Base-by-base conservation (phyloP, 768 basidiomycete species). In the Trametes gibbosa region DNA sequence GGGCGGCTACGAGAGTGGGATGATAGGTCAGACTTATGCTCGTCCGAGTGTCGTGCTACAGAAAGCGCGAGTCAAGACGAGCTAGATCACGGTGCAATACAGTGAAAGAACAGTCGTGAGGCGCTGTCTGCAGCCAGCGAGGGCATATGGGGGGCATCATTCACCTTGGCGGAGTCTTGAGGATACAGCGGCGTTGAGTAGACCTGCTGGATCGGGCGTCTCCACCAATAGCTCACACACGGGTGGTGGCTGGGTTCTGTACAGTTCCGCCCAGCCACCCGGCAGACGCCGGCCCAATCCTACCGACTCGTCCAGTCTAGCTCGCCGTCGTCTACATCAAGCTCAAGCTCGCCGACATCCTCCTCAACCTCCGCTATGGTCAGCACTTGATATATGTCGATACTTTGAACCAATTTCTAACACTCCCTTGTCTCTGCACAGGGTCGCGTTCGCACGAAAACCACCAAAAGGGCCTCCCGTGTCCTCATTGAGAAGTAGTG, bases 401-500 rank as follows among this genome's bases (percentile, higher is more conserved):
- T 35, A 57, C 39, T 43, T 23, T 24, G 53, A 27, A n/a, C 41
- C 49, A 23, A 35, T 16, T 5, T 17, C 51, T 56, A 50, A 50
- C 48, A 14, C 46, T 12, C 41, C 13, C 43, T 29, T 24, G 12
- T 54, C 37, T 50, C n/a, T 37, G 13, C 47, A 25, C 73, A 98
- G 97, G 97, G 97, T 76, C 95, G 97, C 72, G 96, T 99, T 79
- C 92, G 97, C 74, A 99, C 97, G 71, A 99, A 99, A 82, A 99
- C 97, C 65, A 96, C 95, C 74, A 99, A 99, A 85, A 92, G 95
- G 81, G 96, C 97, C 72, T 98, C 95, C 66, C 89, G 97, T 64
- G 93, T 95, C 70, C 84, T 98, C 78, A 98, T 99, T 73, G 97
- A 99, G 85, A 98, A 98, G 85, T 99, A 98, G 90, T 92, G 70